These are phyloP conservation scores for Leucocoprinus birnbaumii DNA, from an alignment of 768 basidiomycete species.

Conservation along the genomic window DNA sequence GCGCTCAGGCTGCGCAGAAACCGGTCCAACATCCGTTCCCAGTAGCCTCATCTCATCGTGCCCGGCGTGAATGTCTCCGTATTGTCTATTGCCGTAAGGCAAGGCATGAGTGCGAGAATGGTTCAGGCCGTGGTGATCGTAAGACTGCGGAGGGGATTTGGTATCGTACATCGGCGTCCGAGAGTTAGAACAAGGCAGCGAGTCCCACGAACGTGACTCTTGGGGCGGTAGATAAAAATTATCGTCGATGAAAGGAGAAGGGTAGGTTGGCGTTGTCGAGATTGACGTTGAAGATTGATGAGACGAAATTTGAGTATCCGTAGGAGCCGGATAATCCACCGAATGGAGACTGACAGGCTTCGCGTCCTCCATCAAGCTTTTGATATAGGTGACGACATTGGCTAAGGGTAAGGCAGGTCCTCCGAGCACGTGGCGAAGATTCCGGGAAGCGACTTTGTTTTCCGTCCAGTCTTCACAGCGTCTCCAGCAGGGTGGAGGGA, in stretches of 20 bases:
- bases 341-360: background rate
- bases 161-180: background rate
- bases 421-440: conserved; percentile 61
- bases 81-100: background rate
- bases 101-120: background rate
- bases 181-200: too few relatives aligned
- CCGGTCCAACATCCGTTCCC: background rate
- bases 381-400: conserved; percentile 48
- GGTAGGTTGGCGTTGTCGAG: background rate
- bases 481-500: conserved; percentile 50
- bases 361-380: background rate
- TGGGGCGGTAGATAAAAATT: background rate
- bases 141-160: background rate
- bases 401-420: conserved; percentile 62
- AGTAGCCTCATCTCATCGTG: background rate
- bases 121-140: background rate
- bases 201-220: too few relatives aligned
- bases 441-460: conserved; percentile 59
- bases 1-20: background rate
- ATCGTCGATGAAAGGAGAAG: background rate
- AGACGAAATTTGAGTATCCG: background rate
- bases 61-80: background rate
- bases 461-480: conserved; percentile 77
- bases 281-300: background rate
- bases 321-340: background rate